Conservation (phyloP, 2,329 filamentous ascomycete genomes). For the Anthostomella pinea region DNA sequence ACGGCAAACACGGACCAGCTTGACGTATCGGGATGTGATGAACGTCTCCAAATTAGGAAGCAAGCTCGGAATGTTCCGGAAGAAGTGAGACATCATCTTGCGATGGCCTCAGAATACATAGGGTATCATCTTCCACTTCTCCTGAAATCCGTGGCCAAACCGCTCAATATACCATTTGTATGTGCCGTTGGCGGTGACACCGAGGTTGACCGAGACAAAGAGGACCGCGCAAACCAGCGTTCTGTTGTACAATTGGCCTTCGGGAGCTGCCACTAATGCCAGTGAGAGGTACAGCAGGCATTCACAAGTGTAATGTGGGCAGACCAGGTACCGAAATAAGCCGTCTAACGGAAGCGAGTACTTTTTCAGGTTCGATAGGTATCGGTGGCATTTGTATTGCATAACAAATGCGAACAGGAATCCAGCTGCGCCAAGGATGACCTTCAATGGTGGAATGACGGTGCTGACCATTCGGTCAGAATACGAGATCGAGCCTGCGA, state of each 20-base stretch:
- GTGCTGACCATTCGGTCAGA: constrained; percentile 18
- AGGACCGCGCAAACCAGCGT: constrained; percentile 67
- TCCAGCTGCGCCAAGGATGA: constrained; percentile 54
- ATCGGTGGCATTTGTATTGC: constrained; percentile 71
- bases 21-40: constrained; percentile 84
- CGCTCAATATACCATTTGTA: constrained; percentile 74
- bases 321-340: constrained; percentile 70
- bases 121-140: constrained; percentile 75
- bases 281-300: constrained; percentile 80
- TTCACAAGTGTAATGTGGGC: constrained; percentile 90
- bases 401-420: constrained; percentile 69
- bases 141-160: constrained; percentile 66
- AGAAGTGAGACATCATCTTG: constrained; percentile 30
- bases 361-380: constrained; percentile 70
- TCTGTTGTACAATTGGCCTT: constrained; percentile 62
- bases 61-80: constrained; percentile 56
- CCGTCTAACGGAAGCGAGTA: constrained; percentile 78
- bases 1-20: constrained; percentile 63
- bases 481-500: constrained; percentile 33
- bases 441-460: constrained; percentile 43
- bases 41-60: constrained; percentile 72
- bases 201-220: constrained; percentile 78
- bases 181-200: constrained; percentile 74
- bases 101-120: constrained; percentile 50
- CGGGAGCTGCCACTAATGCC: constrained; percentile 69